A percentile compares a stretch with the other conserved stretches of the same genome.
Conservation (phyloP, 306 rosid genomes). For the Dalbergia oliveri region DNA sequence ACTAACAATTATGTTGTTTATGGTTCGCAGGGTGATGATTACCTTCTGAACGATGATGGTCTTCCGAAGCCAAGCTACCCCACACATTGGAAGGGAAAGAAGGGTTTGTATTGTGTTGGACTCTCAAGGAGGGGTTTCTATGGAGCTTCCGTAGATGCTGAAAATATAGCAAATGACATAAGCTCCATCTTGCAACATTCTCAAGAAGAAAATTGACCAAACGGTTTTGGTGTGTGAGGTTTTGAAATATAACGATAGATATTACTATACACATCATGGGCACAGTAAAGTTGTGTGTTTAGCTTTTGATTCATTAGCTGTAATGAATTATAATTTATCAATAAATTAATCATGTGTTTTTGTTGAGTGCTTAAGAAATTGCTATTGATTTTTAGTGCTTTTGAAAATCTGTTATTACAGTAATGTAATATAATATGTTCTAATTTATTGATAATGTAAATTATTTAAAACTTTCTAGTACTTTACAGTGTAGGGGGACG, state of each 20-base stretch:
- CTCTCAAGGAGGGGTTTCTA: constrained; percentile 65
- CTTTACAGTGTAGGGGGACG: too few species aligned
- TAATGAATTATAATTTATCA: background rate
- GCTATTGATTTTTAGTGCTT: too few species aligned
- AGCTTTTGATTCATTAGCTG: background rate
- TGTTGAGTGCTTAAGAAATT: too few species aligned
- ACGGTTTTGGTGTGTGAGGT: background rate
- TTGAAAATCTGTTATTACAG: too few species aligned
- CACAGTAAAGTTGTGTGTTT: background rate
- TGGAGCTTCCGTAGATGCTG: constrained; percentile 67
- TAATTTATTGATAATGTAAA: too few species aligned
- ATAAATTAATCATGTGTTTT: too few species aligned
- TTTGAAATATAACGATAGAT: background rate
- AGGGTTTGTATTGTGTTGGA: constrained; percentile 74
- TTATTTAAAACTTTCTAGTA: too few species aligned
- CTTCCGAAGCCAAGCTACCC: constrained; percentile 61
- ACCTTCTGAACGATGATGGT: constrained; percentile 69
- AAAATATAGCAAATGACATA: constrained; percentile 66
- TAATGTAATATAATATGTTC: too few species aligned
- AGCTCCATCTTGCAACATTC: constrained; percentile 34
- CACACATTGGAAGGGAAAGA: constrained; percentile 75
- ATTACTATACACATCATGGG: background rate
- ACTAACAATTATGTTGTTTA: background rate
- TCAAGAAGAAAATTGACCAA: background rate
- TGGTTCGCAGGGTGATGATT: constrained; percentile 63